phyloP scores from a whole-genome alignment of 495 filamentous ascomycete genomes.

The Hypoxylon fragiforme region DNA sequence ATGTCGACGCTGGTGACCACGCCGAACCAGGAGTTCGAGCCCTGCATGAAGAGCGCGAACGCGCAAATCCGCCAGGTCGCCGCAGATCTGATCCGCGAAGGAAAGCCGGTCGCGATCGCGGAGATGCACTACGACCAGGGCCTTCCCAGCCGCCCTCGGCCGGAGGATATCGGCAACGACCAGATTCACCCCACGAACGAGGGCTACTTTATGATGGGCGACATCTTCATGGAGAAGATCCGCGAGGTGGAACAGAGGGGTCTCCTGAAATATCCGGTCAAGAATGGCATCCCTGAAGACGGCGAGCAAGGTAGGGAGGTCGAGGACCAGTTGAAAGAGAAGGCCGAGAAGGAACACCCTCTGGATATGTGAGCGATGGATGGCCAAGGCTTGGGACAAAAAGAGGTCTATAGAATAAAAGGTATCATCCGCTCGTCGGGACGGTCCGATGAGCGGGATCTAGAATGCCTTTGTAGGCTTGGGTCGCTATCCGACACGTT shows the following conservation, averaged over 20 bases:
- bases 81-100: slow-evolving; percentile 39
- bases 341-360: slow-evolving; percentile 32
- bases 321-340: slow-evolving; percentile 29
- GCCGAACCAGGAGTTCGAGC: slow-evolving; percentile 32
- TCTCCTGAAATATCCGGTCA: slow-evolving; percentile 37
- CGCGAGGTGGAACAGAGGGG: slow-evolving; percentile 38
- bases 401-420: too few relatives aligned
- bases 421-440: too few relatives aligned
- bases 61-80: slow-evolving; percentile 40
- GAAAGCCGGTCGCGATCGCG: slow-evolving; percentile 31
- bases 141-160: slow-evolving; percentile 31
- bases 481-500: too few relatives aligned
- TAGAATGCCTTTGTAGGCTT: too few relatives aligned
- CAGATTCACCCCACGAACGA: slow-evolving; percentile 46
- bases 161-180: slow-evolving; percentile 33
- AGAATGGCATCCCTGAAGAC: slow-evolving; percentile 38
- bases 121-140: slow-evolving; percentile 35
- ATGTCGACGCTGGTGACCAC: slow-evolving; percentile 27
- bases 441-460: too few relatives aligned
- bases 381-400: too few relatives aligned
- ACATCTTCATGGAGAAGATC: slow-evolving; percentile 46
- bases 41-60: slow-evolving; percentile 39
- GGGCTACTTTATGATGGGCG: slow-evolving; percentile 53
- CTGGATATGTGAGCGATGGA: neutral
- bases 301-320: slow-evolving; percentile 30